A percentile compares a stretch with the other conserved stretches of the same genome.
These are phyloP conservation scores for Candida dendrica DNA, from an alignment of 805 yeast species.

Conservation along the genomic window DNA sequence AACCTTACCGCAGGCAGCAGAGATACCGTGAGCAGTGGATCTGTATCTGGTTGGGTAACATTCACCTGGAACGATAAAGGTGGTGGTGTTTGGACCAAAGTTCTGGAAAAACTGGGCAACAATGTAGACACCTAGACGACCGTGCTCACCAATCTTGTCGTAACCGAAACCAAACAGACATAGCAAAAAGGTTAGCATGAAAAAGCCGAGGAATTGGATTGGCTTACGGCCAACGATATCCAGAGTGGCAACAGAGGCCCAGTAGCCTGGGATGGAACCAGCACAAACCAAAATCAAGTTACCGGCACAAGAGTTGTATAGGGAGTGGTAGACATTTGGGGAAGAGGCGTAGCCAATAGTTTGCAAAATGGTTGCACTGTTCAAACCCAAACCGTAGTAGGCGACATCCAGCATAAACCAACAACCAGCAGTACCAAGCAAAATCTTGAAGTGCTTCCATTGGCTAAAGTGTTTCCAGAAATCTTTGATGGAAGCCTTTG, in stretches of 20 bases:
- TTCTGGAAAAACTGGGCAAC: slow-evolving; percentile 83
- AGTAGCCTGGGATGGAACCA: slow-evolving; percentile 92
- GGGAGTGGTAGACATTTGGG: slow-evolving; percentile 57
- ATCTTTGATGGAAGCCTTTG: slow-evolving; percentile 76
- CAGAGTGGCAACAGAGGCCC: slow-evolving; percentile 74
- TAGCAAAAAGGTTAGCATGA: slow-evolving; percentile 62
- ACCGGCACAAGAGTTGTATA: slow-evolving; percentile 83
- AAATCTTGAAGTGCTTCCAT: slow-evolving; percentile 80
- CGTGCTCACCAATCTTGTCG: slow-evolving; percentile 58
- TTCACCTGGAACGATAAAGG: slow-evolving; percentile 89
- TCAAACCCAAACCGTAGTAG: slow-evolving; percentile 81
- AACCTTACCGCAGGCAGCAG: slow-evolving; percentile 87
- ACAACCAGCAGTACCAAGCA: slow-evolving; percentile 84
- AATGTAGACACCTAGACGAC: slow-evolving; percentile 70
- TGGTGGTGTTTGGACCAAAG: slow-evolving; percentile 90
- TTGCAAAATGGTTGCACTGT: slow-evolving; percentile 70
- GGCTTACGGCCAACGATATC: slow-evolving; percentile 83
- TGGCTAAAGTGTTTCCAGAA: slow-evolving; percentile 67
- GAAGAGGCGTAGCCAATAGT: slow-evolving; percentile 81
- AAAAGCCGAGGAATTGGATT: slow-evolving; percentile 71
- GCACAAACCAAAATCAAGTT: slow-evolving; percentile 90
- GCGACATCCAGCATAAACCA: slow-evolving; percentile 92
- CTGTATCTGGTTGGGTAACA: slow-evolving; percentile 91
- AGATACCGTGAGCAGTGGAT: slow-evolving; percentile 92
- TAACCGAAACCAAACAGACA: slow-evolving; percentile 81